Evolutionary conservation across 805 yeast species (phyloP), one percentile per base, ranked within the genome.

Genomic region (Wilhelminamyces savonicus): DNA sequence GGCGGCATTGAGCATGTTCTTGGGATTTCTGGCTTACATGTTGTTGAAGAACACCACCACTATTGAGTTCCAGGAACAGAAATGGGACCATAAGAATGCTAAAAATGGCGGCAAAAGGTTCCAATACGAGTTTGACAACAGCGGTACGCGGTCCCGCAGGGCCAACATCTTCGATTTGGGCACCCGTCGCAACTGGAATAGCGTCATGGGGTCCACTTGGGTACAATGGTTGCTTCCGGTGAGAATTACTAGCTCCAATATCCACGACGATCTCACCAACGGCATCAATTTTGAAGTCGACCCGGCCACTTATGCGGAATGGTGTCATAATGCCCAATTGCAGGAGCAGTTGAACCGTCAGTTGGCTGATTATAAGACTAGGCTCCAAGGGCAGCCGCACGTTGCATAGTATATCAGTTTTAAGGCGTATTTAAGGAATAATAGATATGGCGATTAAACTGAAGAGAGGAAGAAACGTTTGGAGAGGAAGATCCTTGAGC

Each of bases 131-230:
- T 60, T 66, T 24, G 61, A 50, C 18, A 35, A 16, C 43, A 53
- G 54, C 62, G 46, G 79, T 66, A 21, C 57, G 47, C 26, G 75
- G 9, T 49, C 58, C 28, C 52, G 60, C 6, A 39, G 67, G 5
- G 86, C 81, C 2, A 84, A 90, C 52, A 62, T 85, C 4, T 92
- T 78, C 54, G 85, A 88, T 54, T 48, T 90, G 22, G 96, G 97
- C 0, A 48, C 50, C 14, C 39, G 45, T 27, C 45, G 53, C 5
- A 92, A 92, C 51, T 78, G 87, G 83, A 38, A 48, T 13, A 60
- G 69, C 5, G 72, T 84, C 2, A 81, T 90, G 94, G 98, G 98
- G 0, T 36, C 52, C 2, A 52, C 59, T 2, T 68, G 76, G 72
- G 27, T 37, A 6, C 76, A 78, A 36, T 87, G 96, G 96, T 27